These are phyloP conservation scores for Verbena officinalis DNA, from an alignment of 257 asterid genomes.

Conservation along the genomic window DNA sequence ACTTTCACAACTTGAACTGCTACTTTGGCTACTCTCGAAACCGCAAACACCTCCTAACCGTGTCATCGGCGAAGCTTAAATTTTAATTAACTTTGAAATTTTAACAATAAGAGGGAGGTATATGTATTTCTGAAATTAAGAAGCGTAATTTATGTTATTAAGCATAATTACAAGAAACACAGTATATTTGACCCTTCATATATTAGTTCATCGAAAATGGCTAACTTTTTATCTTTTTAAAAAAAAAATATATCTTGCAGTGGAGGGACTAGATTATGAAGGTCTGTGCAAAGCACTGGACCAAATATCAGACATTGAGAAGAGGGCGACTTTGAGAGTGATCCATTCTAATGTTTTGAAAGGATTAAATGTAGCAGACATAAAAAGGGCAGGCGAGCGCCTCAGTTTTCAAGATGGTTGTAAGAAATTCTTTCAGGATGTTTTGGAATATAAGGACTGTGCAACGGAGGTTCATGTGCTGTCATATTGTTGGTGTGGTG, in stretches of 20 bases:
- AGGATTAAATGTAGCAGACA: conserved; percentile 53
- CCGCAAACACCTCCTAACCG: too few species aligned
- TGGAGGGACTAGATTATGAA: conserved; percentile 45
- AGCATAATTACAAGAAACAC: too few species aligned
- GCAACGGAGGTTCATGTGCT: conserved; percentile 49
- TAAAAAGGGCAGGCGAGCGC: conserved; percentile 57
- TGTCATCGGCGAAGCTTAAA: too few species aligned
- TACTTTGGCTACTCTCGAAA: too few species aligned
- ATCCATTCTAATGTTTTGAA: conserved; percentile 49
- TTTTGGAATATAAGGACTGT: conserved; percentile 31
- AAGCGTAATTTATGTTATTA: too few species aligned
- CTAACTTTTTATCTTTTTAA: conserved; percentile 6
- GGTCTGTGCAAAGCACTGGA: conserved; percentile 59
- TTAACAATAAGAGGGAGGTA: too few species aligned
- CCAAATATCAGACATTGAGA: conserved; percentile 58
- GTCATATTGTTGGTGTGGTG: conserved; percentile 67
- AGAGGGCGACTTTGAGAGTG: conserved; percentile 53
- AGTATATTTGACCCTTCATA: too few species aligned
- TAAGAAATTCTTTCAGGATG: conserved; percentile 44
- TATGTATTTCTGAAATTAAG: too few species aligned
- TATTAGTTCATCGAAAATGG: not conserved
- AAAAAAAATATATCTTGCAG: conserved; percentile 28
- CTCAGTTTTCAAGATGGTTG: conserved; percentile 69
- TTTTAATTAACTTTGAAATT: too few species aligned
- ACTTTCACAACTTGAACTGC: too few species aligned